Evolutionary conservation across 306 rosid species (phyloP), one percentile per base, ranked within the genome.

Genomic region (Pyrus pyrifolia): DNA sequence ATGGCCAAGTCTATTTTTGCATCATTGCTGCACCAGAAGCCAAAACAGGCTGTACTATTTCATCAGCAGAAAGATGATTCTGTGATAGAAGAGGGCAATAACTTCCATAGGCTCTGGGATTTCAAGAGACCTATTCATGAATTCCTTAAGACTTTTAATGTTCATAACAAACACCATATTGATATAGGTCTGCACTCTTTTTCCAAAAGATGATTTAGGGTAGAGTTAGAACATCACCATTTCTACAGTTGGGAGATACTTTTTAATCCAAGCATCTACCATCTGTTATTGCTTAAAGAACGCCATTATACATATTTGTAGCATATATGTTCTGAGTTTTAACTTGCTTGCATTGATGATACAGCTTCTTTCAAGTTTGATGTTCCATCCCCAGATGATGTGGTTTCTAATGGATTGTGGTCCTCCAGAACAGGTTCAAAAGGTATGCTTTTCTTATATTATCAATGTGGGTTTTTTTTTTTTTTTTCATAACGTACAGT

Each of bases 1-100:
- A 84, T 89, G 91, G 98, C 97, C 90, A 85, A 88, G 89, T 95
- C 97, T 83, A 88, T 95, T 78, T 95, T 92, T 89, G 92, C 91
- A 84, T 87, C 92, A 78, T 82, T 87, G 76, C 98, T 86, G 33
- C 85, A 72, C 83, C 84, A 77, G 85, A 83, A 80, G 83, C 85
- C 92, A 76, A 86, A 90, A 86, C 89, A 65, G 77, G 84, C 82
- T 84, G 85, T 88, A 69, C 83, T 84, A 67, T 81, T 84, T 75
- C 88, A 85, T 83, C 87, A 77, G 92, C 88, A 52, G 84, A 85
- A 81, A 78, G 90, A 84, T 89, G 89, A 83, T 79, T 85, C 81
- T 85, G 83, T 73, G 89, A 81, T 83, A 72, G 82, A 83, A 65
- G 85, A 83, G 81, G 86, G 85, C 86, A 87, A 82, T 89, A 84